A percentile compares a stretch with the other conserved stretches of the same genome.
Evolutionary conservation across 805 yeast species (phyloP).

Genomic region (Lipomyces kockii): DNA sequence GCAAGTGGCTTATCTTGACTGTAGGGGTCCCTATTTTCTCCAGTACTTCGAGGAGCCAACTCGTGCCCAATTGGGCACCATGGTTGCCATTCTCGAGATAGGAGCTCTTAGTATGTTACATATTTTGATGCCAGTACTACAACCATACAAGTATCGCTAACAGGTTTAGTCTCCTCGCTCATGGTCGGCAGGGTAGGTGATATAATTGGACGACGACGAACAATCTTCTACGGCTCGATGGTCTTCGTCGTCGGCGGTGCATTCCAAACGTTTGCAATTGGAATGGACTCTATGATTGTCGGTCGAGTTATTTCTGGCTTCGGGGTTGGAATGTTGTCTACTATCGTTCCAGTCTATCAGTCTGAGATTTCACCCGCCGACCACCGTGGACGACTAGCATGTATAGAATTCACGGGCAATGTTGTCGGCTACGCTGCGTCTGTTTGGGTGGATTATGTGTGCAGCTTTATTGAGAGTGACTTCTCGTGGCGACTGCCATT

Average conservation of each 20-base stretch:
- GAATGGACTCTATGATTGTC: slow-evolving; percentile 61
- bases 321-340: slow-evolving; percentile 84
- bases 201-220: slow-evolving; percentile 73
- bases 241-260: slow-evolving; percentile 80
- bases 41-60: slow-evolving; percentile 73
- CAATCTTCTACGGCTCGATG: slow-evolving; percentile 79
- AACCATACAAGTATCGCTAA: not conserved
- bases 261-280: slow-evolving; percentile 65
- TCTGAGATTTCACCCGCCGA: slow-evolving; percentile 88
- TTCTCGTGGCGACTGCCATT: slow-evolving; percentile 81
- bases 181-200: slow-evolving; percentile 79
- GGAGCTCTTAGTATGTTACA: slow-evolving; percentile 59
- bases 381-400: slow-evolving; percentile 81
- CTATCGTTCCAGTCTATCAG: slow-evolving; percentile 86
- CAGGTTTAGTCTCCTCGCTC: slow-evolving; percentile 66
- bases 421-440: slow-evolving; percentile 79
- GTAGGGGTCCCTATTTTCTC: slow-evolving; percentile 63
- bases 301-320: slow-evolving; percentile 81
- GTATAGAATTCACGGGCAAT: slow-evolving; percentile 88
- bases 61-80: slow-evolving; percentile 76
- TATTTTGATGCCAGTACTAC: not conserved
- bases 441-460: slow-evolving; percentile 84
- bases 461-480: slow-evolving; percentile 65
- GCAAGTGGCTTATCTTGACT: not conserved
- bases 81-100: slow-evolving; percentile 85